Evolutionary conservation across 768 basidiomycete genomes (phyloP), one percentile per base, ranked within the genome.

Genomic region (Podaxis sp.): DNA sequence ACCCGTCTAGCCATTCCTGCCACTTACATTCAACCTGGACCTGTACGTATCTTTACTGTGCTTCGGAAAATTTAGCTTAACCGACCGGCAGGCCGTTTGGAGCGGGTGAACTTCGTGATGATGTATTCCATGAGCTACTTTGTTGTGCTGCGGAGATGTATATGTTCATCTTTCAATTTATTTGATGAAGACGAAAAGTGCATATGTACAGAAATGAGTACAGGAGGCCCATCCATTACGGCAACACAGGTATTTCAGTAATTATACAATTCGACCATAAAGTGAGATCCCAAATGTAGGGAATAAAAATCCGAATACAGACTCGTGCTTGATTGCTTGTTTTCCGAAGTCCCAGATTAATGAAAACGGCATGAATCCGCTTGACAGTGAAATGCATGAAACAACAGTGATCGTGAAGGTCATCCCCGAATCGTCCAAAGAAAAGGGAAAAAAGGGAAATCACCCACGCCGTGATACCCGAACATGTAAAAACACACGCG

Each of bases 21-120:
- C 22, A 61, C 58, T 20, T 69, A 67, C 56, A 60, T 56, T 40
- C 66, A 67, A 28, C 68, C 68, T 46, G 66, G 68, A 22, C 68
- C 68, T 38, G 66, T 68, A 58, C 30, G 67, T 64, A 17, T 26
- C 15, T 41, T 6, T 30, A 12, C 17, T 6, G n/a, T 57, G 17
- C 1, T 7, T 36, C 17, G 3, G 37, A 12, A 12, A 11, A 30
- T 5, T 48, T 8, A 8, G 8, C 36, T 36, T 33, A n/a, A 37
- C 30, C 28, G 48, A 13, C n/a, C 56, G n/a, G 15, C 26, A 66
- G 67, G 63, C 66, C 44, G 64, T 69, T 53, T 66, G 68, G 68
- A 40, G 68, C 7, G 68, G 68, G 40, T 67, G 52, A 62, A 54
- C 10, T 49, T 13, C 33, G 24, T 50, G 11, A 24, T 20, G 49